Conservation (phyloP, 257 asterid genomes). For the Handroanthus guayacan region DNA sequence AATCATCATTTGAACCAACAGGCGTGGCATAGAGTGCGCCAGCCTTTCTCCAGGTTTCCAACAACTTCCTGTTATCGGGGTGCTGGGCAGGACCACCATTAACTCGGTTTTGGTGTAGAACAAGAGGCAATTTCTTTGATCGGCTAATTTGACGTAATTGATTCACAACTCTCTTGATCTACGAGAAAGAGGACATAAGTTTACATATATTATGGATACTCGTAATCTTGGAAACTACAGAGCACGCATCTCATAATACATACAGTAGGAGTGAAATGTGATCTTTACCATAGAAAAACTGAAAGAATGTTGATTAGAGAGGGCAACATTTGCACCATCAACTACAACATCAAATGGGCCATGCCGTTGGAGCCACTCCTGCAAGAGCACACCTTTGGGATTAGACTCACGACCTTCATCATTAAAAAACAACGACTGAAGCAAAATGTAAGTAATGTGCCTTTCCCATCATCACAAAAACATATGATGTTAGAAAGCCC, state of each 20-base stretch:
- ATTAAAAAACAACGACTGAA: background rate
- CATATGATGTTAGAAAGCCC: background rate
- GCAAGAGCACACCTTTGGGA: constrained; percentile 41
- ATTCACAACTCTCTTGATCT: constrained; percentile 72
- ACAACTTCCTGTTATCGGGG: constrained; percentile 71
- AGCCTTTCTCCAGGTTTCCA: constrained; percentile 78
- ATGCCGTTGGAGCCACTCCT: constrained; percentile 86
- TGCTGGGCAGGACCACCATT: constrained; percentile 79
- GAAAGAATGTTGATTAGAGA: constrained; percentile 55
- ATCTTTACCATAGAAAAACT: constrained; percentile 64
- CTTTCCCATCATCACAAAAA: constrained; percentile 7
- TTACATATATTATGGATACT: background rate
- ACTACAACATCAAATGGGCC: constrained; percentile 96
- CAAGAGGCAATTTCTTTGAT: constrained; percentile 83
- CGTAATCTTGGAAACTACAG: constrained; percentile 11
- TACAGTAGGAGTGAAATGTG: constrained; percentile 12
- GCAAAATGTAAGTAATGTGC: background rate
- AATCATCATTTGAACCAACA: constrained; percentile 91
- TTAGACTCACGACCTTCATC: constrained; percentile 38
- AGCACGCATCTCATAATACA: background rate
- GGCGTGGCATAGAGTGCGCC: constrained; percentile 92
- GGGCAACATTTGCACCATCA: constrained; percentile 86
- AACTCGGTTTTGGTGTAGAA: constrained; percentile 81
- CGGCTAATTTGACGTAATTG: constrained; percentile 62
- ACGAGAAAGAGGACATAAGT: constrained; percentile 24